Base-by-base conservation (phyloP, 805 yeast genomes). In the Danielozyma ontarioensis region DNA sequence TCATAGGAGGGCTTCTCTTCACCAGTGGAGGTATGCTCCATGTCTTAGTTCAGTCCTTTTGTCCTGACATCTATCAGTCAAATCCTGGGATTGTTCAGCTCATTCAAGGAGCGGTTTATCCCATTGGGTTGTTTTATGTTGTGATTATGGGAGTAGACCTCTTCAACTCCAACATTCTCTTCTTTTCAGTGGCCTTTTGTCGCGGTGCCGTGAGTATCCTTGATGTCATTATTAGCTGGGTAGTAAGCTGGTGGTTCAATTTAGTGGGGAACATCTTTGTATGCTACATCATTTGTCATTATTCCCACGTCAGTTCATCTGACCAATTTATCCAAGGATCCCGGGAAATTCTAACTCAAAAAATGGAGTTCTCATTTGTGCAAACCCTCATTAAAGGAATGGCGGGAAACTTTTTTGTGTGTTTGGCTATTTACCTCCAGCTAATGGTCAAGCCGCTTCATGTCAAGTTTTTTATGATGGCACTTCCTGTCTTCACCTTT, bases 391-490 rank as follows among this genome's bases (percentile, higher is more conserved):
- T 85, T n/a, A 80, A 75, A 46, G 85, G 76, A 6, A 68, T 82
- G 24, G 87, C 83, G 1, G 88, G 93, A 21, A 85, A 85, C 55
- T 84, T 83, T 50, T 80, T 69, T 46, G 94, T 85, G 17, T 74
- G 81, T 34, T 57, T 84, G 18, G 94, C 88, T 2, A 78, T 83
- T 6, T 84, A 82, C 56, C 57, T 84, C 29, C 94, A 84, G 50
- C 60, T 85, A 26, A 73, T 84, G 78, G 83, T 83, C 5, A 82
- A 80, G 49, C 94, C 95, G 0, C 50, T 80, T 7, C 94, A 85
- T 50, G 94, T 85, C 23, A 83, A 81, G 45, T 65, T 80, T 18
- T 29, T 80, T 4, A 57, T 81, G 62, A 72, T 84, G 62, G 48
- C 67, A 12, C 51, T 83, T 14, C 95, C 95, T 1, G 68, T 84